These are phyloP conservation scores for Arachis stenosperma DNA, from an alignment of 306 rosid genomes.

Conservation along the genomic window DNA sequence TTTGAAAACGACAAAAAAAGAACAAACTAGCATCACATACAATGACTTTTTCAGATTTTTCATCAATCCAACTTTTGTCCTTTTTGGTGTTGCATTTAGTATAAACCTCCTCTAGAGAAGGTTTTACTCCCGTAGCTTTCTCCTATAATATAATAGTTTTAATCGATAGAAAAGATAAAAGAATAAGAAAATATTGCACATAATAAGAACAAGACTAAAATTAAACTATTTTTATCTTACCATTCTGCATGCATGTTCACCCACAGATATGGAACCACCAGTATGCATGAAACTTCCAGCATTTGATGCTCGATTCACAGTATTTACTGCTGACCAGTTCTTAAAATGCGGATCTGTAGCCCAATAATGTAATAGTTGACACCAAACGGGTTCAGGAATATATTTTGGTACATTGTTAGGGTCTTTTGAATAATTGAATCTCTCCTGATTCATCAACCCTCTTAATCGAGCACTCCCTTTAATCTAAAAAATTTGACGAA, in stretches of 20 bases:
- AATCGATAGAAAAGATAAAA: not conserved
- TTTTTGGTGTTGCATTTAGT: not conserved
- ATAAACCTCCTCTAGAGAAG: not conserved
- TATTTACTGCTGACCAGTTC: not conserved
- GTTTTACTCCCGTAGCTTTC: not conserved
- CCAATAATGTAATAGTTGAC: conserved; percentile 2
- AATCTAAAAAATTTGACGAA: not conserved
- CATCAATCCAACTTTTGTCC: not conserved
- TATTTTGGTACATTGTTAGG: not conserved
- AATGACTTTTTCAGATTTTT: not conserved
- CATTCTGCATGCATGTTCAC: conserved; percentile 1
- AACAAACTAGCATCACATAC: not conserved
- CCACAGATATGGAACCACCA: conserved; percentile 20
- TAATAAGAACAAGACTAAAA: no score
- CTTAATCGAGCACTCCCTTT: not conserved
- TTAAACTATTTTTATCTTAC: not conserved
- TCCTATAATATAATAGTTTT: not conserved
- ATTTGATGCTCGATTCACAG: not conserved
- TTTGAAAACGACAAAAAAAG: not conserved
- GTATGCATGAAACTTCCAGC: not conserved
- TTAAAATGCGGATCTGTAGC: not conserved
- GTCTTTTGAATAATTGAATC: not conserved
- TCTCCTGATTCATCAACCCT: not conserved
- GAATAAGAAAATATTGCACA: no score
- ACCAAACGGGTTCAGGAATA: not conserved